Percentiles rank a stretch among this genome's conserved stretches.
Conservation (phyloP, 1,284 basidiomycete genomes). For the Ganoderma lingzhi region DNA sequence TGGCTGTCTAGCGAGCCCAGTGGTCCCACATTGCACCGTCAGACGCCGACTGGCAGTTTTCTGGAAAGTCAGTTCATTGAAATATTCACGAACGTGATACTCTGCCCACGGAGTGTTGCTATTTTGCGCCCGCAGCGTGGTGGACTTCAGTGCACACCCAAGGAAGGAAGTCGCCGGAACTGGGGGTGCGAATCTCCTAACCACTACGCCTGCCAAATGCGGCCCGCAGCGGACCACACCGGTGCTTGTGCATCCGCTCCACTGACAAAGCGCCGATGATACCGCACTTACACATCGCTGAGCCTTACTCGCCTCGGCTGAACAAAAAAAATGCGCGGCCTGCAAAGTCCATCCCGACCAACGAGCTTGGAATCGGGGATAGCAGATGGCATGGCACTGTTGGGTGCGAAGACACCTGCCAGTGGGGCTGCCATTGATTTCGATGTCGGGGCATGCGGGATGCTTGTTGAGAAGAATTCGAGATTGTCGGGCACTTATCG, state of each 20-base stretch:
- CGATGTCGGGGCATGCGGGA: background rate
- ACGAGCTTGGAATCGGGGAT: no score
- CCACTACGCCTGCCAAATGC: slow-evolving; percentile 26
- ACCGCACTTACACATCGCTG: slow-evolving; percentile 1
- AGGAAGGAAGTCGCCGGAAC: slow-evolving; percentile 1
- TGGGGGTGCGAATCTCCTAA: slow-evolving; percentile 6
- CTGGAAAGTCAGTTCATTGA: background rate
- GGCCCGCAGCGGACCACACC: slow-evolving; percentile 11
- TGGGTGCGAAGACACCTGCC: background rate
- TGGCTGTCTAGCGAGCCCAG: background rate
- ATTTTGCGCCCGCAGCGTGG: background rate
- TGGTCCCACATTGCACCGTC: background rate
- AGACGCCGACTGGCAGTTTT: background rate
- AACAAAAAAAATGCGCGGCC: background rate
- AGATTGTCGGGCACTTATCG: background rate
- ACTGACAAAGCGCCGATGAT: slow-evolving; percentile 19
- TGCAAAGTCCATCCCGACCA: background rate
- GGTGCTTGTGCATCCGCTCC: slow-evolving; percentile 14
- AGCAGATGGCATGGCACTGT: background rate
- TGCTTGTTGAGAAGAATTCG: background rate
- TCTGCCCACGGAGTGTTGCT: background rate
- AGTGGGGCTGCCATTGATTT: background rate
- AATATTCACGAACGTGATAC: background rate
- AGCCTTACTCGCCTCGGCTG: background rate
- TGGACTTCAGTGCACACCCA: background rate